Base-by-base conservation (phyloP, 1,139 yeast species). In the Geotrichum citri-aurantii region DNA sequence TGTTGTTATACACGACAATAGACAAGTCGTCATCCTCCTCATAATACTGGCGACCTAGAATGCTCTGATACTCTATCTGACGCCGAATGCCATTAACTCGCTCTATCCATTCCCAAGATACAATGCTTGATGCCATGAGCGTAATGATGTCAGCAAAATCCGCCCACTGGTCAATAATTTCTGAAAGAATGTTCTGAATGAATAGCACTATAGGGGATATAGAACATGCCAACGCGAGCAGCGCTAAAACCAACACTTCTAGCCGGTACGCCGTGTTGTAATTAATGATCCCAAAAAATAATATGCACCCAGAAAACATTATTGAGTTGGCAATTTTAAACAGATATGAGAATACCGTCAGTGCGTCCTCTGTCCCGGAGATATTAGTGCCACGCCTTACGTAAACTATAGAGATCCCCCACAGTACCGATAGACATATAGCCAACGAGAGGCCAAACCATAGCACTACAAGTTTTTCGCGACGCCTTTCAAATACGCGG, bases 71-170 rank as follows among this genome's bases (percentile, higher is more conserved):
- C 66, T 88, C 95, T 61, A 79, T 79, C 11, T 76, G 76, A 65
- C 80, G 81, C 74, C 85, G 86, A 33, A 85, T 73, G 14, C 79
- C 74, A 61, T 81, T 81, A 57, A 86, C 80, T 62, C 88, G 79
- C 68, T 88, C 90, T 62, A 89, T 81, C 95, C 96, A 89, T 71
- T 86, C 95, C 95, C 96, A 89, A 0, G 89, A 90, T 19, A 87
- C 79, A 5, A 88, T 87, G 42, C 68, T 66, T 8, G 74, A 73
- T 21, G 69, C 64, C 59, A 69, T 65, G n/a, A 67, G 54, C 11
- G 70, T 65, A 51, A 88, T 88, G 56, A 89, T 81, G 31, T 86
- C 78, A n/a, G 87, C 84, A 68, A 85, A 87, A 65, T 87, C 92
- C 12, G 91, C 83, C 66, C 89, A 78, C 63, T 85, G 86, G 62